These are phyloP conservation scores for Dimocarpus longan DNA, from an alignment of 345 rosid species.

Conservation along the genomic window DNA sequence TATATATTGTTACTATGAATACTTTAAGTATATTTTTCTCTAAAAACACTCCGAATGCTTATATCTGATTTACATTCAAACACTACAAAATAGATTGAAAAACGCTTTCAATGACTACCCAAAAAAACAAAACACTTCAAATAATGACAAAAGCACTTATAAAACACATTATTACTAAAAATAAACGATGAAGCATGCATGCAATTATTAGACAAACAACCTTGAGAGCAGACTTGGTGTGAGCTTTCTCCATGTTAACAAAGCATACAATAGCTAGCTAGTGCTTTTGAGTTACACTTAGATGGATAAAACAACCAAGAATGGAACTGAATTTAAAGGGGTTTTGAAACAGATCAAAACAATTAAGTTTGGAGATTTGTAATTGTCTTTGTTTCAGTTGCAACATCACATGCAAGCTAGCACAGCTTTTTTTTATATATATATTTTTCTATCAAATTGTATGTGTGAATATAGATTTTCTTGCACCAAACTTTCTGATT, in stretches of 20 bases:
- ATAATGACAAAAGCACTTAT: too few relatives aligned
- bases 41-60: too few relatives aligned
- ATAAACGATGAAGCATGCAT: not conserved
- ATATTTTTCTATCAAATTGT: not conserved
- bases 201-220: slow-evolving; percentile 26
- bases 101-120: too few relatives aligned
- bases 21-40: too few relatives aligned
- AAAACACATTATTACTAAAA: not conserved
- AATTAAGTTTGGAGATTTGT: slow-evolving; percentile 75
- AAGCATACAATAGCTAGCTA: not conserved
- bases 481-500: slow-evolving; percentile 86
- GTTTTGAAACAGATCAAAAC: slow-evolving; percentile 1
- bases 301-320: slow-evolving; percentile 13
- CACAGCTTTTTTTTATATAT: not conserved
- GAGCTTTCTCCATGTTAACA: slow-evolving; percentile 61
- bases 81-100: too few relatives aligned
- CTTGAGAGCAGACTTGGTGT: slow-evolving; percentile 64
- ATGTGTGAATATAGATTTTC: slow-evolving; percentile 11
- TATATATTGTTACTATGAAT: too few relatives aligned
- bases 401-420: slow-evolving; percentile 60
- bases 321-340: slow-evolving; percentile 50
- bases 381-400: slow-evolving; percentile 62
- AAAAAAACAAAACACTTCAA: too few relatives aligned
- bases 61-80: too few relatives aligned
- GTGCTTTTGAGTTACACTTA: not conserved